These are phyloP conservation scores for Penicillium simplicissimum DNA, from an alignment of 495 filamentous ascomycete genomes.

Conservation along the genomic window DNA sequence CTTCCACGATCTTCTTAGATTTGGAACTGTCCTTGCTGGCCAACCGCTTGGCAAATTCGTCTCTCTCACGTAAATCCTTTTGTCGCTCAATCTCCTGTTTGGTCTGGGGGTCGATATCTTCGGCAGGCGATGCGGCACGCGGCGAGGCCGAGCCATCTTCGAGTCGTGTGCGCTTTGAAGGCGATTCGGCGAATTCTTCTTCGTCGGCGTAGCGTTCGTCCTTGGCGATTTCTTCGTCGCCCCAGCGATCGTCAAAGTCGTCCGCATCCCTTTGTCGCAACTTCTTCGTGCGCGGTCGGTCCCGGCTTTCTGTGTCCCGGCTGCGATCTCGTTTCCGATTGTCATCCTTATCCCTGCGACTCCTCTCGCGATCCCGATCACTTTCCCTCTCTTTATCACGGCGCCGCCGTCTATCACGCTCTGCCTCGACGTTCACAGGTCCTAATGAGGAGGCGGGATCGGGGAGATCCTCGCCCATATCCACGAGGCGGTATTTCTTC, in stretches of 20 bases:
- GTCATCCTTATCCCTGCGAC: slow-evolving; percentile 37
- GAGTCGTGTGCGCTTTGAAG: slow-evolving; percentile 58
- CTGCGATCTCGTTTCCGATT: slow-evolving; percentile 48
- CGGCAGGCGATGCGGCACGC: slow-evolving; percentile 43
- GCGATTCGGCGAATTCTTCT: slow-evolving; percentile 52
- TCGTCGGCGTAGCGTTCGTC: slow-evolving; percentile 44
- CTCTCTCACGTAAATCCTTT: slow-evolving; percentile 67
- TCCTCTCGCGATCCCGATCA: slow-evolving; percentile 34
- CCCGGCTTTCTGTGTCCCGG: slow-evolving; percentile 44
- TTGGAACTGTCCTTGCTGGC: slow-evolving; percentile 67
- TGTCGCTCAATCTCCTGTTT: slow-evolving; percentile 56
- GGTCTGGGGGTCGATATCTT: slow-evolving; percentile 60
- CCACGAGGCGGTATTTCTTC: slow-evolving; percentile 79
- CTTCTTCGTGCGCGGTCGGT: slow-evolving; percentile 53
- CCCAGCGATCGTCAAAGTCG: slow-evolving; percentile 76
- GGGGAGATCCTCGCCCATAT: slow-evolving; percentile 74
- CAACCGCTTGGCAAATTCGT: slow-evolving; percentile 73
- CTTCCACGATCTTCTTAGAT: slow-evolving; percentile 74
- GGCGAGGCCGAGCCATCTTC: slow-evolving; percentile 56
- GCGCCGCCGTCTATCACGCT: slow-evolving; percentile 45
- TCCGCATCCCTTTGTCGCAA: slow-evolving; percentile 53
- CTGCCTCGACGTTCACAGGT: slow-evolving; percentile 53
- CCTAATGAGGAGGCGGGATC: slow-evolving; percentile 41
- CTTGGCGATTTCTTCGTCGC: slow-evolving; percentile 66
- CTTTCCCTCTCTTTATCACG: slow-evolving; percentile 47